Percentiles rank a stretch among this genome's conserved stretches.
Conservation (phyloP, 805 yeast genomes). For the Teunomyces barrocoloradensis region DNA sequence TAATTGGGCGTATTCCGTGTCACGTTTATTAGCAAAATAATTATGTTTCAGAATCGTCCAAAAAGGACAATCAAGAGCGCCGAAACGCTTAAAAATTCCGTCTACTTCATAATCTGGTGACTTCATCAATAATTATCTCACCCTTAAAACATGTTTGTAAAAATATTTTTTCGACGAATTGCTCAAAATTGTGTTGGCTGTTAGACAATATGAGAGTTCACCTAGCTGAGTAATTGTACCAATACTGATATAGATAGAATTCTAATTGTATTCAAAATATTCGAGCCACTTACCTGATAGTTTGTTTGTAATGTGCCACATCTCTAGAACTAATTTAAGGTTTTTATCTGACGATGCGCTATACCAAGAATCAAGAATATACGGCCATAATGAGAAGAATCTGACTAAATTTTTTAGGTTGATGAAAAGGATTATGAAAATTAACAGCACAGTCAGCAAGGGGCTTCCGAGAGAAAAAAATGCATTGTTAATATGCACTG, state of each 20-base stretch:
- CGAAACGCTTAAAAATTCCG: neutral
- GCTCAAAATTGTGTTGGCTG: no score
- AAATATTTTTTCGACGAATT: neutral
- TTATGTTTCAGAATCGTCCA: neutral
- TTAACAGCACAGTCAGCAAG: neutral
- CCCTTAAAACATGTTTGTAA: neutral
- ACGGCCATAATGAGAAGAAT: neutral
- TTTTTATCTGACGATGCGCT: no score
- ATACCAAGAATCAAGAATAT: neutral
- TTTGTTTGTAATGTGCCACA: neutral
- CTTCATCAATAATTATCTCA: neutral
- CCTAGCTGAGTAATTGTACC: neutral
- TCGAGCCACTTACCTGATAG: neutral
- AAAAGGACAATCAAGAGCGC: neutral
- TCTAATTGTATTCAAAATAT: neutral
- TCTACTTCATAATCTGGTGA: neutral
- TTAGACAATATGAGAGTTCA: no score
- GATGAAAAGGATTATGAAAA: neutral
- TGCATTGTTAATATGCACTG: neutral
- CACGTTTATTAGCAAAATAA: neutral
- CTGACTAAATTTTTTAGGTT: neutral
- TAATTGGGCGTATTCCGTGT: neutral
- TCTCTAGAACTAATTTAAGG: neutral
- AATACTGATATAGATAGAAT: neutral
- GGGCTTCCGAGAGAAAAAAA: neutral